Percentiles rank a stretch among this genome's conserved stretches.
These are phyloP conservation scores for Sequoiadendron giganteum DNA, from an alignment of 75 land plant genomes.

Conservation along the genomic window DNA sequence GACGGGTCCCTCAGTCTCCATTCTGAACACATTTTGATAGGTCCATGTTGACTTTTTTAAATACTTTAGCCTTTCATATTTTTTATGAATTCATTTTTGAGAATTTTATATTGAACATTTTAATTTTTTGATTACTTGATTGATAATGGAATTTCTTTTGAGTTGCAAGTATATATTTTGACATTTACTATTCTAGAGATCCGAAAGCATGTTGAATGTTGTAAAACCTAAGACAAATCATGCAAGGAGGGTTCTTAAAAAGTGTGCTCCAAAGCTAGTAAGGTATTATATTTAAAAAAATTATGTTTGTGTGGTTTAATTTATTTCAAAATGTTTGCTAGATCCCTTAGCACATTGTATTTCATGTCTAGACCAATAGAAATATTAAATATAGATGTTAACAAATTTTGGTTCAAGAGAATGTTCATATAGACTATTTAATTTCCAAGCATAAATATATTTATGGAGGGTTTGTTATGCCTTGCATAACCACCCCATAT, in stretches of 20 bases:
- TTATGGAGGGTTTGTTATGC: too few relatives aligned
- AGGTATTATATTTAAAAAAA: neutral
- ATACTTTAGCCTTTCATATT: neutral
- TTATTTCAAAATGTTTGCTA: neutral
- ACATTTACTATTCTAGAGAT: neutral
- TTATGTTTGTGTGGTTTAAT: neutral
- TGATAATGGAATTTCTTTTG: neutral
- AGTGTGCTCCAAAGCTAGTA: slow-evolving; percentile 64
- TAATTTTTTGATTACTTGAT: neutral
- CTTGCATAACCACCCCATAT: too few relatives aligned
- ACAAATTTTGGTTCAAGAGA: neutral
- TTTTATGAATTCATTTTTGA: neutral
- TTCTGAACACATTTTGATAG: neutral
- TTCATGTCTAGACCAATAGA: too few relatives aligned
- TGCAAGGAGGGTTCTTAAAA: slow-evolving; percentile 48
- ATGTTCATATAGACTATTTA: neutral
- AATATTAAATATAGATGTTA: neutral
- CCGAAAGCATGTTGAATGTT: slow-evolving; percentile 37
- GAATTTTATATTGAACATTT: neutral
- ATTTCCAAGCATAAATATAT: neutral
- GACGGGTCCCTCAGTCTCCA: too few relatives aligned
- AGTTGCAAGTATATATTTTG: neutral
- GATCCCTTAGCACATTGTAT: neutral
- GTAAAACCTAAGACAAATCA: slow-evolving; percentile 53
- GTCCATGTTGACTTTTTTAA: neutral